Conservation (phyloP, 345 rosid genomes). For the Brassica juncea region DNA sequence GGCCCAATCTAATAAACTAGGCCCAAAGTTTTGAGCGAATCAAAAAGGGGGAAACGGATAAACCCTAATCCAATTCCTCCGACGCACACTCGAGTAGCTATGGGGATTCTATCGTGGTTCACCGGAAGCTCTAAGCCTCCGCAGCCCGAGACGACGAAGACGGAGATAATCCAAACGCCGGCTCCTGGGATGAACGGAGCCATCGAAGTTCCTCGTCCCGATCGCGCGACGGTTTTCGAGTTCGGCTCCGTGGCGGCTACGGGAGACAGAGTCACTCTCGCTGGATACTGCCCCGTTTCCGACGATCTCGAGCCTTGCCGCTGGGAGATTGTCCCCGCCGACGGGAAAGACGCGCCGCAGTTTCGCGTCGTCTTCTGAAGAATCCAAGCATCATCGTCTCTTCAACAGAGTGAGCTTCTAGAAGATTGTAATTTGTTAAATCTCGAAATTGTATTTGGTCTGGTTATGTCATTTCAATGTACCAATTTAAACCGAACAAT, state of each 20-base stretch:
- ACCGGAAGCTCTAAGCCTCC: slow-evolving; percentile 53
- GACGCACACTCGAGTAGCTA: slow-evolving; percentile 28
- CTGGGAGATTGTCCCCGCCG: slow-evolving; percentile 82
- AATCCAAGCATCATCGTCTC: neutral
- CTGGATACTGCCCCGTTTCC: slow-evolving; percentile 91
- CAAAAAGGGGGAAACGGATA: slow-evolving; percentile 21
- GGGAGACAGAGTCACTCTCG: slow-evolving; percentile 78
- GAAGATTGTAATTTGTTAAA: neutral
- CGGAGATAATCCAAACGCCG: slow-evolving; percentile 19
- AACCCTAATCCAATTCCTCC: slow-evolving; percentile 33
- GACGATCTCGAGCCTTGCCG: slow-evolving; percentile 95
- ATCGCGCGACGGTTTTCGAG: slow-evolving; percentile 81
- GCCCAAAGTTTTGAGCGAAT: neutral
- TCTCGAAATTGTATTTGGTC: slow-evolving; percentile 24
- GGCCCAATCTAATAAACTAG: neutral
- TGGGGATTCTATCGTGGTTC: slow-evolving; percentile 94
- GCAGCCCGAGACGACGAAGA: slow-evolving; percentile 35
- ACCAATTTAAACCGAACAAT: neutral
- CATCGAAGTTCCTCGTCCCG: slow-evolving; percentile 74
- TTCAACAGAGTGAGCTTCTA: neutral
- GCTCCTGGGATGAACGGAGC: slow-evolving; percentile 85
- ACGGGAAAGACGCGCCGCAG: slow-evolving; percentile 74
- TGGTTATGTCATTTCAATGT: slow-evolving; percentile 18
- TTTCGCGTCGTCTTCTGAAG: slow-evolving; percentile 79
- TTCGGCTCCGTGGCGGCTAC: slow-evolving; percentile 80